Percentiles rank a stretch among this genome's conserved stretches.
Evolutionary conservation across 108 stramenopile genomes (phyloP).

Genomic region (Cylindrotheca closterium): DNA sequence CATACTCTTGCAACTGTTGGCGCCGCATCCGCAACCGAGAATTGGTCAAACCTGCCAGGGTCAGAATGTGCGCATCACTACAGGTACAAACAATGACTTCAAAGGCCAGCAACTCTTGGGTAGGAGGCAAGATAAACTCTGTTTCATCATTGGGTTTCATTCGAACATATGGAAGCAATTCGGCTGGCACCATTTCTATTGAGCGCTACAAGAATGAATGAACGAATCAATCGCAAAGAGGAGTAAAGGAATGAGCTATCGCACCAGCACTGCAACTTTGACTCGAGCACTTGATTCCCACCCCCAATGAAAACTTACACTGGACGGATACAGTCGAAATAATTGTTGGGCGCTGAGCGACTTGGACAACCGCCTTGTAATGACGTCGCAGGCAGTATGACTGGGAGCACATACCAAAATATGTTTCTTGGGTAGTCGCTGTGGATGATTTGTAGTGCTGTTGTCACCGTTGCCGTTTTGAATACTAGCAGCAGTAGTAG

Average conservation of each 20-base stretch:
- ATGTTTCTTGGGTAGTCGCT: conserved; percentile 8
- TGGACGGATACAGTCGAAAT: conserved; percentile 49
- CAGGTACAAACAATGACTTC: conserved; percentile 69
- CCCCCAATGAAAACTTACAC: too few species aligned
- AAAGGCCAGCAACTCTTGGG: conserved; percentile 44
- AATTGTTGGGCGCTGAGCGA: conserved; percentile 31
- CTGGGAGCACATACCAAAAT: conserved; percentile 71
- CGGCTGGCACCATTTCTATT: conserved; percentile 46
- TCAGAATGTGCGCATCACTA: conserved; percentile 62
- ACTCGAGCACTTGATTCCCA: too few species aligned
- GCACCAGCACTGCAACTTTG: too few species aligned
- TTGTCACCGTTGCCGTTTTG: not conserved
- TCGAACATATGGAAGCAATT: conserved; percentile 42
- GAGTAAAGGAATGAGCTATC: not conserved
- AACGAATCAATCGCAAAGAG: not conserved
- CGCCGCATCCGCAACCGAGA: conserved; percentile 44
- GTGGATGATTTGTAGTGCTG: not conserved
- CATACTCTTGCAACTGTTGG: conserved; percentile 31
- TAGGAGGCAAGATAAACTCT: conserved; percentile 48
- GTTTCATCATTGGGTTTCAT: conserved; percentile 32
- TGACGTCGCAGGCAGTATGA: conserved; percentile 73
- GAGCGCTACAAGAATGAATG: conserved; percentile 26
- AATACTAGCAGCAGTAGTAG: too few species aligned
- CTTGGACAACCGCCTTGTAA: conserved; percentile 48
- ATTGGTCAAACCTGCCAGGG: conserved; percentile 61